phyloP scores from a whole-genome alignment of 2,329 filamentous ascomycete species.

The Botrytis fabae region DNA sequence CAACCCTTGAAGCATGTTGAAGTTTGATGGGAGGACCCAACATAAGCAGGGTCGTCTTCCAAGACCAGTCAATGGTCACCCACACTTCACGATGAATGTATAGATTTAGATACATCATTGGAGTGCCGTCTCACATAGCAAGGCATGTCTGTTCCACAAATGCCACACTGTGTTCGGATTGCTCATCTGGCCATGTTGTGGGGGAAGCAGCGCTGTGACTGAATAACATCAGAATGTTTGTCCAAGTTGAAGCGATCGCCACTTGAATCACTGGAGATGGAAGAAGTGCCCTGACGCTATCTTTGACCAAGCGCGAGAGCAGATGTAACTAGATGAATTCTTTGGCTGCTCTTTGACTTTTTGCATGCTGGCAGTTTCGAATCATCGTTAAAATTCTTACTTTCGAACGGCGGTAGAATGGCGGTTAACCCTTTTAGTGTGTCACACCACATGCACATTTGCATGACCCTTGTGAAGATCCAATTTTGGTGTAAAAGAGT shows the following conservation, averaged over 20 bases:
- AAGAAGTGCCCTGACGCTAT: slow-evolving; percentile 17
- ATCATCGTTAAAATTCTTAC: not conserved
- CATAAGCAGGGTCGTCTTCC: not conserved
- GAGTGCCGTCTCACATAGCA: slow-evolving; percentile 11
- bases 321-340: not conserved
- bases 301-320: not conserved
- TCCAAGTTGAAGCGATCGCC: slow-evolving; percentile 8
- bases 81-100: slow-evolving; percentile 12
- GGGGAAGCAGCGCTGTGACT: not conserved
- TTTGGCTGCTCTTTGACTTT: slow-evolving; percentile 1
- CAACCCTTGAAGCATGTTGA: not conserved
- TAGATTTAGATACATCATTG: slow-evolving; percentile 8
- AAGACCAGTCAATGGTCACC: not conserved
- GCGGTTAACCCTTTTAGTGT: slow-evolving; percentile 11
- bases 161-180: not conserved
- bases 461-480: slow-evolving; percentile 6
- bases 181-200: not conserved
- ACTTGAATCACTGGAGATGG: not conserved
- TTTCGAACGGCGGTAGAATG: slow-evolving; percentile 1
- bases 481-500: not conserved
- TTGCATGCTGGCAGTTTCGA: slow-evolving; percentile 6
- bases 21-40: not conserved
- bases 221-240: slow-evolving; percentile 11
- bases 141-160: slow-evolving; percentile 12
- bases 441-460: slow-evolving; percentile 10